phyloP scores from a whole-genome alignment of 148 eudicot genomes.

The Nepenthes gracilis region DNA sequence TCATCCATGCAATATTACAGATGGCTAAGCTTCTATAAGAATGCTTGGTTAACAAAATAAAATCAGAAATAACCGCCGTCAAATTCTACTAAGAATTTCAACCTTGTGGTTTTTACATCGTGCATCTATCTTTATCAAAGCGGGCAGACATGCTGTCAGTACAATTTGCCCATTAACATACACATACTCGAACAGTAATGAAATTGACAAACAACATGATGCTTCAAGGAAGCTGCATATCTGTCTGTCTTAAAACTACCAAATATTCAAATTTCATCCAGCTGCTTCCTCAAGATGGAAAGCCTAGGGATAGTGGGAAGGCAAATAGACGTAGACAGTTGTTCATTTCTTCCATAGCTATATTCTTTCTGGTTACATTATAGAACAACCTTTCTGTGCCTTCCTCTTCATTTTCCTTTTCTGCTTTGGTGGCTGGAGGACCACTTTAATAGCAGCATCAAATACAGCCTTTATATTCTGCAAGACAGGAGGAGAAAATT shows the following conservation, averaged over 20 bases:
- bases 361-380: constrained; percentile 28
- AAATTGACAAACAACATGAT: not conserved
- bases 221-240: not conserved
- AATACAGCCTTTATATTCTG: constrained; percentile 93
- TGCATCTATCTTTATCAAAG: too few species aligned
- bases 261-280: not conserved
- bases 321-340: not conserved
- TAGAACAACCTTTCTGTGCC: constrained; percentile 66
- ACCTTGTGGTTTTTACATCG: too few species aligned
- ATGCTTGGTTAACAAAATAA: too few species aligned
- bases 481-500: constrained; percentile 2
- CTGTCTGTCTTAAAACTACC: not conserved
- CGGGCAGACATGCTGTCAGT: too few species aligned
- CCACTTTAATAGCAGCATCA: constrained; percentile 81
- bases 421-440: constrained; percentile 84
- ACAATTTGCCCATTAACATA: too few species aligned
- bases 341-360: not conserved
- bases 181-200: not conserved
- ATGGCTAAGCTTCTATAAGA: too few species aligned
- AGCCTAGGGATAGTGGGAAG: not conserved
- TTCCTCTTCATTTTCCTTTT: constrained; percentile 81
- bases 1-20: too few species aligned
- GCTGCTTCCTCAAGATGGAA: not conserved
- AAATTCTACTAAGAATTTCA: too few species aligned
- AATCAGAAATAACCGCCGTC: too few species aligned